These are phyloP conservation scores for Trichomonas gallinae DNA, from an alignment of 208 protist genomes.

Conservation along the genomic window DNA sequence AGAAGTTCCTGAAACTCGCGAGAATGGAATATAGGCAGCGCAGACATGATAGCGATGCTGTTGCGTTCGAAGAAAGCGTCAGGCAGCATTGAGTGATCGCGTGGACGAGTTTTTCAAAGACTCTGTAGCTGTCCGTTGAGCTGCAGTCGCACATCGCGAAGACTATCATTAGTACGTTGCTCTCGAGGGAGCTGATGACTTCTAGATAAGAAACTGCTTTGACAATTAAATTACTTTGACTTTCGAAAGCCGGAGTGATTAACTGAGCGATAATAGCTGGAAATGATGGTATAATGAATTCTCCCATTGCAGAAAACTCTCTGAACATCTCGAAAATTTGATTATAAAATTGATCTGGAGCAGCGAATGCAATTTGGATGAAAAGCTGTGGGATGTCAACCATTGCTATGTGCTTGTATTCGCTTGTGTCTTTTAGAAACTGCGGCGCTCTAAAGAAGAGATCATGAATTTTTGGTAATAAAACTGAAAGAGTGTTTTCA, in stretches of 20 bases:
- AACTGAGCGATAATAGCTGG: background rate
- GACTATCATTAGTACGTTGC: background rate
- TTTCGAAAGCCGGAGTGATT: background rate
- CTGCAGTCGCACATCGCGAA: background rate
- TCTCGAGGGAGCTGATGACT: background rate
- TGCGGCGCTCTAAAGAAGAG: background rate
- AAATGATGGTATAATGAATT: background rate
- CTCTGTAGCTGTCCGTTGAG: background rate
- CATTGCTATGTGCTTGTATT: background rate
- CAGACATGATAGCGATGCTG: background rate
- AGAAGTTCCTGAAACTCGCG: background rate
- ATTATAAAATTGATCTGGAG: background rate
- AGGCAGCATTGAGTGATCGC: background rate
- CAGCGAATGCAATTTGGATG: background rate
- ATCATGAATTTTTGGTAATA: background rate
- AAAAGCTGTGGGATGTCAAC: background rate
- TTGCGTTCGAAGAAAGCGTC: background rate
- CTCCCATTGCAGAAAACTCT: background rate
- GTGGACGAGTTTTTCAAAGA: background rate
- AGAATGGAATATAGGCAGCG: background rate
- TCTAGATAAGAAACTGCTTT: background rate
- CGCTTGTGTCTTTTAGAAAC: background rate
- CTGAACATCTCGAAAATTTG: background rate
- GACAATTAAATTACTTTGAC: background rate
- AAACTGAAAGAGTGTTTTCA: background rate